phyloP scores from a whole-genome alignment of 2,329 filamentous ascomycete species.

The Ascochyta fabae region DNA sequence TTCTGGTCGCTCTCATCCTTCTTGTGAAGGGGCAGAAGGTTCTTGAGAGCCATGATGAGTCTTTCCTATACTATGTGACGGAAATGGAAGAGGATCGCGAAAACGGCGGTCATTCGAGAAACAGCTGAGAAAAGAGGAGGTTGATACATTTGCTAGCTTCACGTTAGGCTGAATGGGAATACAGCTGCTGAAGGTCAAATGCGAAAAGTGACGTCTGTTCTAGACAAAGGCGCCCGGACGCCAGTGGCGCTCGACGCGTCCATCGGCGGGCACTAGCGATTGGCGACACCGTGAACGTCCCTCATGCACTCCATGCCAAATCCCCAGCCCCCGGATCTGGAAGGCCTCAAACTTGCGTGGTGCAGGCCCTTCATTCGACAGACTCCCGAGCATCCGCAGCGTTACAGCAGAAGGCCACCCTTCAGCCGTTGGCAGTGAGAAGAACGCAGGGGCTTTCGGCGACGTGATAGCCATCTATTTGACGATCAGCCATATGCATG shows the following conservation, averaged over 20 bases:
- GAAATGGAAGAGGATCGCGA: neutral
- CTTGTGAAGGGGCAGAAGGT: constrained; percentile 17
- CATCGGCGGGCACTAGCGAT: constrained; percentile 9
- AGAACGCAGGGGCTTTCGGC: neutral
- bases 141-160: neutral
- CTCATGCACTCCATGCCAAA: neutral
- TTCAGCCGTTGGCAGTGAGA: neutral
- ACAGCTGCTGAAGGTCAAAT: neutral
- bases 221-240: constrained; percentile 11
- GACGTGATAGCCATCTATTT: neutral
- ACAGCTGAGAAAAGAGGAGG: neutral
- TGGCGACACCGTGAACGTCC: constrained; percentile 6
- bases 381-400: neutral
- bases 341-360: neutral
- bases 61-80: neutral
- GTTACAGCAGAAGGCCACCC: neutral
- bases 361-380: neutral
- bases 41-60: constrained; percentile 11
- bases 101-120: neutral
- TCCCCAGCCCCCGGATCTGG: constrained; percentile 7
- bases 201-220: constrained; percentile 14
- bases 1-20: neutral
- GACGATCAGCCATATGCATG: constrained; percentile 1
- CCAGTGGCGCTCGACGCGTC: constrained; percentile 9
- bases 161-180: neutral